Evolutionary conservation across 495 filamentous ascomycete genomes (phyloP).

Genomic region (Aspergillus saccharolyticus): DNA sequence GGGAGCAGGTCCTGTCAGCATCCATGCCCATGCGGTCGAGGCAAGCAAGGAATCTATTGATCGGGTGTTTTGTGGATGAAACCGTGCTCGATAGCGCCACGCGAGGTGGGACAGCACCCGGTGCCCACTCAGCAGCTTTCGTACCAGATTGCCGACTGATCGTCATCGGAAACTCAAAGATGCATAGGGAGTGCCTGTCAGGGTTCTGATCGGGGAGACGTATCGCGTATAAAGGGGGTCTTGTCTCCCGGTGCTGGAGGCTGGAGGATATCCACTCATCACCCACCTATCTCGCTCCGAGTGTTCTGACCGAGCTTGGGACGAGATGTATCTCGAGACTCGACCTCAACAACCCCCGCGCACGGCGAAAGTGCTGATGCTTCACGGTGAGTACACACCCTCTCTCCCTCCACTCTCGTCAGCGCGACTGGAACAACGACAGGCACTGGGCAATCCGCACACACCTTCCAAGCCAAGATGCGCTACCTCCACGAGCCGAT

Average conservation of each 20-base stretch:
- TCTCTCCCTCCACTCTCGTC: not conserved
- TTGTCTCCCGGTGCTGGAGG: too few species aligned
- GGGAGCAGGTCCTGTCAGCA: too few species aligned
- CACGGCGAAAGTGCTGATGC: conserved; percentile 2
- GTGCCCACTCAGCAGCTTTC: not conserved
- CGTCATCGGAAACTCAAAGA: not conserved
- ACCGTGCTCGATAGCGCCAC: not conserved
- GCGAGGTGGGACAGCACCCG: not conserved
- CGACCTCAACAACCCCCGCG: not conserved
- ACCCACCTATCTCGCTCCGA: too few species aligned
- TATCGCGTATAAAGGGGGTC: too few species aligned
- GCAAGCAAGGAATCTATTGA: not conserved
- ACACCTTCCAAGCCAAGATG: conserved; percentile 2
- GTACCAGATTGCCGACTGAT: not conserved
- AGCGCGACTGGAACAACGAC: not conserved
- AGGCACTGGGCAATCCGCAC: conserved; percentile 2
- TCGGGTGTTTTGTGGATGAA: too few species aligned
- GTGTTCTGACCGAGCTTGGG: too few species aligned
- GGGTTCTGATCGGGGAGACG: too few species aligned
- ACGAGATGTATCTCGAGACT: not conserved
- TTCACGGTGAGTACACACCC: not conserved
- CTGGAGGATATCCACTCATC: too few species aligned
- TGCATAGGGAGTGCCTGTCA: not conserved
- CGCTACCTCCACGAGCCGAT: not conserved
- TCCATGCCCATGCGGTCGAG: too few species aligned